Base-by-base conservation (phyloP, 495 filamentous ascomycete species). In the Letharia lupina region DNA sequence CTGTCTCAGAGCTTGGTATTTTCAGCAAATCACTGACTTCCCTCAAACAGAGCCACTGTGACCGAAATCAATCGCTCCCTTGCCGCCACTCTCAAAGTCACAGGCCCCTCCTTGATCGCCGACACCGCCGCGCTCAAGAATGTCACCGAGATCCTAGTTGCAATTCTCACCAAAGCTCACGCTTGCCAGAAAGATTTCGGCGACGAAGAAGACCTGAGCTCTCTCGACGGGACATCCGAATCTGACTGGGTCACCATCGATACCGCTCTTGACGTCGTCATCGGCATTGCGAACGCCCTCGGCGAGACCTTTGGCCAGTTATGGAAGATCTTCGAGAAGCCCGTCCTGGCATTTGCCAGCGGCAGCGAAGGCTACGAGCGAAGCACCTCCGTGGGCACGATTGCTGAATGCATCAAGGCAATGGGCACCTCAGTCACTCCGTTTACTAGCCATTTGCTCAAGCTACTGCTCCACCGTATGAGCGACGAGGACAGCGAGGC, bases 241-340 rank as follows among this genome's bases (percentile, higher is more conserved):
- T 97, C 93, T 73, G 94, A 98, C 78, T 98, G 94, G 94, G 84
- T 96, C 37, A 86, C 95, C 56, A 89, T 98, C 60, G 94, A 98
- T 77, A 96, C 91, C 23, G 91, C 90, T 18, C 82, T 98, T 67
- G 94, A 98, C 68, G 90, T 93, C 45, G 80, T 96, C 41, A 89
- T 90, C 48, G 90, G 89, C 40, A 82, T 98, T 40, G 86, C 93
- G 23, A 83, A 83, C 45, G 93, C 90, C 39, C 86, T 98, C 18
- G 95, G 95, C 33, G 76, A 82, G 23, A 86, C 86, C 69, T 98
- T 96, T 73, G 78, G 80, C 57, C 86, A 96, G 77, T 79, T 96
- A 63, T 98, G 91, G 91, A 94, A 93, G 79, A 82, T 93, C 45
- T 96, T 96, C 70, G 89, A 94, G 77, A 94, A 92, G 80, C 89